Evolutionary conservation across 345 rosid genomes (phyloP).

Genomic region (Durio zibethinus): DNA sequence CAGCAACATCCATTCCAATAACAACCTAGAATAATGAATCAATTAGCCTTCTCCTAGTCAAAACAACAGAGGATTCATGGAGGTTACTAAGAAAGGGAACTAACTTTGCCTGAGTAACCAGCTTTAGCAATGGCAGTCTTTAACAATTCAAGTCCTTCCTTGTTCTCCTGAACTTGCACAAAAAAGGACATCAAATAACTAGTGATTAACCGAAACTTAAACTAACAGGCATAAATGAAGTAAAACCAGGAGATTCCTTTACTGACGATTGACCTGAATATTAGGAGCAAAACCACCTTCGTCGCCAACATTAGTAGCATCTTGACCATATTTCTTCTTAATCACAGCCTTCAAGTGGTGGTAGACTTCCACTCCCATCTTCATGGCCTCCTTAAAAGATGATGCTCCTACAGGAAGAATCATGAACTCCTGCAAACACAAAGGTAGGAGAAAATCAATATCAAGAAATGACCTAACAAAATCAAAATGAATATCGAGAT

Average conservation of each 20-base stretch:
- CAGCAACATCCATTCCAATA: conserved; percentile 99
- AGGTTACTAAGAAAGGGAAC: conserved; percentile 15
- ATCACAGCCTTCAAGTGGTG: conserved; percentile 89
- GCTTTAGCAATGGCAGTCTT: conserved; percentile 92
- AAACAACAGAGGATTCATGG: neutral
- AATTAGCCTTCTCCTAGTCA: neutral
- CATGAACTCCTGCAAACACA: conserved; percentile 75
- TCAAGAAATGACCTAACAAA: neutral
- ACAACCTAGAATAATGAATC: conserved; percentile 57
- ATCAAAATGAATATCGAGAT: neutral
- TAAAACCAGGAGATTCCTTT: neutral
- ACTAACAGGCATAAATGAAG: neutral
- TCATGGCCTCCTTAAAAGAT: conserved; percentile 95
- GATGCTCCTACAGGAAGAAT: conserved; percentile 92
- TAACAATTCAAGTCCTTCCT: conserved; percentile 96
- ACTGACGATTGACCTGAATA: conserved; percentile 55
- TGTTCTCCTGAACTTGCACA: conserved; percentile 63
- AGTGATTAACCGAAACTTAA: neutral
- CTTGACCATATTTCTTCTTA: conserved; percentile 98
- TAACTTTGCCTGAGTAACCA: conserved; percentile 82
- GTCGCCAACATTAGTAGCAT: conserved; percentile 97
- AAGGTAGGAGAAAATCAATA: neutral
- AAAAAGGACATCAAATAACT: conserved; percentile 8
- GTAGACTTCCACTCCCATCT: conserved; percentile 97
- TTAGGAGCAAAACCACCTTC: conserved; percentile 99